Evolutionary conservation across 2,329 filamentous ascomycete species (phyloP), one percentile per base, ranked within the genome.

Genomic region (Talaromyces piceae): DNA sequence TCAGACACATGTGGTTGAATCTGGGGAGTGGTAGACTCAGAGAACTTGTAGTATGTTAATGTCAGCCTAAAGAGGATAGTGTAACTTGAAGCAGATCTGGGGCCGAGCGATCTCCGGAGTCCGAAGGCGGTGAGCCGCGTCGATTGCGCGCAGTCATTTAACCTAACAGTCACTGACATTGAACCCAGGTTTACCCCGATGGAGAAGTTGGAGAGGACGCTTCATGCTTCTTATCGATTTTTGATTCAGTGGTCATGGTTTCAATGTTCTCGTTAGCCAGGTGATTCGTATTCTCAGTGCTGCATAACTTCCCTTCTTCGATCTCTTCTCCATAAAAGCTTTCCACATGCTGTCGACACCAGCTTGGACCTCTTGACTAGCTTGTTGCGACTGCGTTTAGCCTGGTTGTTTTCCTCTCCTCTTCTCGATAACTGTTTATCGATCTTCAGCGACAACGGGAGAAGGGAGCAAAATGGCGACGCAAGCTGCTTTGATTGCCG

Each of bases 401-500:
- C 11, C n/a, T 37, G n/a, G n/a, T n/a, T n/a, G n/a, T n/a, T n/a
- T 4, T 18, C 7, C 16, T 16, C 30, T 20, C 33, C 33, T 37
- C 31, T 9, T 37, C 33, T 37, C 20, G 33, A 37, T n/a, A n/a
- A n/a, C n/a, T n/a, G n/a, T n/a, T n/a, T n/a, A n/a, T n/a, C n/a
- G n/a, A n/a, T n/a, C n/a, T n/a, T n/a, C n/a, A n/a, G n/a, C n/a
- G n/a, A n/a, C n/a, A n/a, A n/a, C n/a, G n/a, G n/a, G n/a, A n/a
- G n/a, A n/a, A n/a, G n/a, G n/a, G n/a, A n/a, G 52, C 60, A 55
- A 52, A 54, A 74, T 74, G 72, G 63, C 72, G 57, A 65, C 69
- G 47, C 71, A 73, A 61, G 67, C 68, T 47, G 70, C 68, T 46
- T 55, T 73, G 58, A 74, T 75, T 54, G 72, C 74, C 41, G 77